A percentile compares a stretch with the other conserved stretches of the same genome.
Conservation (phyloP, 805 yeast genomes). For the Jamesozyma piceae region DNA sequence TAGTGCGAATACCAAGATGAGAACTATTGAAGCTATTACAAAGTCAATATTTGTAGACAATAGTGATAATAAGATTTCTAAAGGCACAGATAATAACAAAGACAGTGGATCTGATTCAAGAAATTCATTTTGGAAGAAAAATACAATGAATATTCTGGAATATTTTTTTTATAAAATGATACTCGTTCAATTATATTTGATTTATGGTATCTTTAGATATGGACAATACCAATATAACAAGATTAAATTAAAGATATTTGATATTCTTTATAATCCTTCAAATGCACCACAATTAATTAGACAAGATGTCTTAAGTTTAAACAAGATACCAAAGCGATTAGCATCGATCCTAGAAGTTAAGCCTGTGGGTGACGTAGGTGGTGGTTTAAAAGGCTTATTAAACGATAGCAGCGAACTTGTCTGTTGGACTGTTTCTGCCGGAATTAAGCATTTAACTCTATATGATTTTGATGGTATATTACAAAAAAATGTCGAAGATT, state of each 20-base stretch:
- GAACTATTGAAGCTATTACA: slow-evolving; percentile 14
- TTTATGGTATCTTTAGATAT: slow-evolving; percentile 48
- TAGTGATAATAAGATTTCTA: slow-evolving; percentile 1
- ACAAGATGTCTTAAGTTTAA: slow-evolving; percentile 63
- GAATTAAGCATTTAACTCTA: slow-evolving; percentile 58
- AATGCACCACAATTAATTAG: slow-evolving; percentile 79
- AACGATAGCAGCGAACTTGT: slow-evolving; percentile 67
- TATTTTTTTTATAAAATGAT: slow-evolving; percentile 37
- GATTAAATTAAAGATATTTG: slow-evolving; percentile 46
- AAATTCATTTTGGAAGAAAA: slow-evolving; percentile 11
- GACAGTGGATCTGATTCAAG: slow-evolving; percentile 1
- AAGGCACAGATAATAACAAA: neutral
- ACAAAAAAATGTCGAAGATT: slow-evolving; percentile 44
- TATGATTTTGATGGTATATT: slow-evolving; percentile 74
- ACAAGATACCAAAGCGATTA: slow-evolving; percentile 69
- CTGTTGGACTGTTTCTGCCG: slow-evolving; percentile 89
- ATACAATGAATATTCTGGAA: slow-evolving; percentile 13
- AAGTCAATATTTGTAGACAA: slow-evolving; percentile 12
- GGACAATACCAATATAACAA: slow-evolving; percentile 44
- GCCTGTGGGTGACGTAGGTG: slow-evolving; percentile 76
- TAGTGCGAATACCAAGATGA: slow-evolving; percentile 9
- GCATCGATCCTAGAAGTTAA: slow-evolving; percentile 68
- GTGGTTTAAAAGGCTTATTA: slow-evolving; percentile 76
- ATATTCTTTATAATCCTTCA: slow-evolving; percentile 57
- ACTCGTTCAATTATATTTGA: slow-evolving; percentile 43